Percentiles rank a stretch among this genome's conserved stretches.
phyloP scores from a whole-genome alignment of 805 yeast species.

The Barnettozyma populi region DNA sequence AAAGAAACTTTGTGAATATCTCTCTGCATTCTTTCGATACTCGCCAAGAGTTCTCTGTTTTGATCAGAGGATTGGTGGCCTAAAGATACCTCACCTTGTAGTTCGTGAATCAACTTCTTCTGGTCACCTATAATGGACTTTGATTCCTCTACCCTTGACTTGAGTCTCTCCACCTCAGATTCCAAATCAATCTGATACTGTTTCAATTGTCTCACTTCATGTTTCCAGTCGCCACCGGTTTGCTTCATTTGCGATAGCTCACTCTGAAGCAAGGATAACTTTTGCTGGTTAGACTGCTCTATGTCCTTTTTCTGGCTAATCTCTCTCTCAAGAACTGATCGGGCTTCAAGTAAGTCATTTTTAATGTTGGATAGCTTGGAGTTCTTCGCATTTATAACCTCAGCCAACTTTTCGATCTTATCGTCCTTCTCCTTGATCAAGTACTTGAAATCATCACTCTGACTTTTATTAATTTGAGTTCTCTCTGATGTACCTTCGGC shows the following conservation, averaged over 20 bases:
- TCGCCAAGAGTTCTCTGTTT: constrained; percentile 11
- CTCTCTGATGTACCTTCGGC: constrained; percentile 9
- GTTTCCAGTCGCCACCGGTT: constrained; percentile 4
- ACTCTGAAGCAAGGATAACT: constrained; percentile 8
- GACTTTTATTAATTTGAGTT: constrained; percentile 9
- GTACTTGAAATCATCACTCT: constrained; percentile 12
- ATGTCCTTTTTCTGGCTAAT: constrained; percentile 3
- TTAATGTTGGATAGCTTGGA: neutral
- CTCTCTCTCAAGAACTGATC: constrained; percentile 1
- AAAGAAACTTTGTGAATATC: constrained; percentile 20
- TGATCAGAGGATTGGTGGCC: constrained; percentile 14
- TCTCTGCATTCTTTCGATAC: constrained; percentile 26
- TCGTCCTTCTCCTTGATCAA: constrained; percentile 13
- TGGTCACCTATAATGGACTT: constrained; percentile 21
- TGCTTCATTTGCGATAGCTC: constrained; percentile 10
- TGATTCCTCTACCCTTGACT: constrained; percentile 15
- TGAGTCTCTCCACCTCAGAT: constrained; percentile 12
- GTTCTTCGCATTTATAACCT: constrained; percentile 5
- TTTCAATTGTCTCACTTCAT: constrained; percentile 11
- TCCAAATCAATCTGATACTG: constrained; percentile 13
- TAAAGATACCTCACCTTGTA: constrained; percentile 18
- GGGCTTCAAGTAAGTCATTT: constrained; percentile 5
- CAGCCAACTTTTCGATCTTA: constrained; percentile 11
- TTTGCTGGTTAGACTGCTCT: constrained; percentile 8
- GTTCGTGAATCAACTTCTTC: constrained; percentile 18